Evolutionary conservation across 805 yeast species (phyloP), one percentile per base, ranked within the genome.

Genomic region (Starmera quercuum): DNA sequence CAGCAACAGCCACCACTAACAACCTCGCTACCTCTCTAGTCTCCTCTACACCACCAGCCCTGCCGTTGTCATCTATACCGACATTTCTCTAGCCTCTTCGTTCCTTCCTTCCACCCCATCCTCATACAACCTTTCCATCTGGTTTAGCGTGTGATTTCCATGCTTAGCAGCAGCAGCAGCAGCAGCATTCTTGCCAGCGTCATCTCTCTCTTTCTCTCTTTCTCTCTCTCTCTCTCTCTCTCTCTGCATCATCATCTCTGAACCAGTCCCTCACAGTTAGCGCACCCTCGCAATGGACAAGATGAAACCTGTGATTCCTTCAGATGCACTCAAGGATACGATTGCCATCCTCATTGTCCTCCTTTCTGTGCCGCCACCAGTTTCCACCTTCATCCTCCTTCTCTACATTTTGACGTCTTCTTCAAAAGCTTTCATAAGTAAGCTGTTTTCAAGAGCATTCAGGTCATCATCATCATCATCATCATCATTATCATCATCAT

Each of bases 281-380:
- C n/a, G 9, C 18, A 14, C 14, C n/a, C 13, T 18, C 19, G 17
- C 20, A 16, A 30, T 23, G 30, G 32, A 24, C 10, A 7, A 21
- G 14, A n/a, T 33, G 9, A 31, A n/a, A 8, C 39, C 39, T 10
- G 32, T 49, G 26, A 37, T 51, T 18, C 53, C 54, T 5, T 32
- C 33, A 26, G 35, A 45, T 10, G 17, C 51, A 1, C 32, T 46
- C 27, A 33, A 40, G 32, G 56, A 51, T 33, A 41, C 56, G 3
- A 32, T 47, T 5, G 51, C 56, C 3, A 29, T 51, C 4, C 37
- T 49, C 6, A 36, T 44, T 10, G 30, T 51, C 6, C 40, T 51
- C 2, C 32, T 51, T 7, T 40, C 49, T 13, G 19, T 48, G 10
- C 56, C 56, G 8, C 47, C 51, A 12, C 30, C 37, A 3, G 27